These are phyloP conservation scores for Alternaria brassicae DNA, from an alignment of 2,329 filamentous ascomycete genomes.

Conservation along the genomic window DNA sequence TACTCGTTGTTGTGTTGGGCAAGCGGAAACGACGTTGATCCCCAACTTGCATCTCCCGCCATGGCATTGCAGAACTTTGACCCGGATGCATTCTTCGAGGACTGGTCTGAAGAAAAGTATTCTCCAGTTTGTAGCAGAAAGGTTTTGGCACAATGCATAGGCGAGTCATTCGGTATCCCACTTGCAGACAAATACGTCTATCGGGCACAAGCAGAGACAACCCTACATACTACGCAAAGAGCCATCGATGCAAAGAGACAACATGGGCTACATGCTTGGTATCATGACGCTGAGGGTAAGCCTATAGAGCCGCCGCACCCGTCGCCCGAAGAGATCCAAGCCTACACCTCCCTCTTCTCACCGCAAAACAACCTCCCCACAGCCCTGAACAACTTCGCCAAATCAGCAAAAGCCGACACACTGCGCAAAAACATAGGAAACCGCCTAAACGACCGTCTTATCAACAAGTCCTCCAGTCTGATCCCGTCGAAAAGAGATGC, in stretches of 20 bases:
- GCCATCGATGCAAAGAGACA: constrained; percentile 57
- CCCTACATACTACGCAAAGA: constrained; percentile 58
- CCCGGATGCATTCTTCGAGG: constrained; percentile 54
- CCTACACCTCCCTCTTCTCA: constrained; percentile 72
- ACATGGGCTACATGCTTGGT: constrained; percentile 61
- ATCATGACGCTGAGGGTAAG: constrained; percentile 53
- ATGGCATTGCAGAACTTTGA: constrained; percentile 51
- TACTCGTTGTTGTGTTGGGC: neutral
- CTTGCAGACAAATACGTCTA: constrained; percentile 59
- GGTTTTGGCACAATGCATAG: constrained; percentile 55
- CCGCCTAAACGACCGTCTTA: constrained; percentile 64
- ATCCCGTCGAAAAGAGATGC: constrained; percentile 21
- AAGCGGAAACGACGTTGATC: neutral
- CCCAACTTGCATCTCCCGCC: neutral
- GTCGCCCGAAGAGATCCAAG: constrained; percentile 62
- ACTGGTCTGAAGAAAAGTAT: constrained; percentile 52
- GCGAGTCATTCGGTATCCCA: constrained; percentile 57
- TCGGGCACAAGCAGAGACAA: constrained; percentile 59
- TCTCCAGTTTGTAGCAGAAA: constrained; percentile 33
- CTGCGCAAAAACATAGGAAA: constrained; percentile 64
- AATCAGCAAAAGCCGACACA: constrained; percentile 71
- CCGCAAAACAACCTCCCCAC: constrained; percentile 66
- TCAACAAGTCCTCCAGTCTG: constrained; percentile 24
- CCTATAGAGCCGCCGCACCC: constrained; percentile 31
- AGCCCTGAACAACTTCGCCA: constrained; percentile 66